Base-by-base conservation (phyloP, 768 basidiomycete species). In the Trametes maxima region DNA sequence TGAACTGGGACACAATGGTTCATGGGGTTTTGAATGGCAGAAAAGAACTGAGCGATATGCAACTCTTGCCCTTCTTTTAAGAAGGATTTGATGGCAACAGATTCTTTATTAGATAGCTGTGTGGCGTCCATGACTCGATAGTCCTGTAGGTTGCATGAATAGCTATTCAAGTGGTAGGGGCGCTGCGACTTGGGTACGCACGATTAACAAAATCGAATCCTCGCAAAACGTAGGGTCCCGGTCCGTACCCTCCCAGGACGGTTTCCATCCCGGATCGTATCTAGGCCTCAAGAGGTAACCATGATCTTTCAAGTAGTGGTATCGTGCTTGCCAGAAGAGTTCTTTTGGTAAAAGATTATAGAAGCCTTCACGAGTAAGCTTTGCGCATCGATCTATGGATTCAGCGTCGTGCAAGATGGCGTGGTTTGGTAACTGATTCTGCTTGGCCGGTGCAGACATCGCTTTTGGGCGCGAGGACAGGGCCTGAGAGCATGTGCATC, bases 1-100 rank as follows among this genome's bases (percentile, higher is more conserved):
- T 68, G 17, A 2, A 73, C 22, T 2, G 59, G 61, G 12, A 69
- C 69, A 24, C 60, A 70, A 53, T 73, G 72, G 25, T 73, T 72
- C 13, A 10, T 16, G 0, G 66, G 56, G 10, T 56, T 40, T 33
- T 55, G 21, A 1, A 45, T 10, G 3, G 64, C 35, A 3, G 46
- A n/a, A n/a, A n/a, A n/a, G n/a, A n/a, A n/a, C n/a, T n/a, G 21
- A 0, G 69, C 49, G 16, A 65, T 59, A 46, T 59, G 28, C 2
- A 65, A 17, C 37, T 59, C 68, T 0, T 55, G 35, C 8, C 42
- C 43, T 54, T 64, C 10, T 14, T 42, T 55, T 3, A 14, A 36
- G 7, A 37, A 37, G 0, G 37, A 11, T 45, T 68, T 68, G 35
- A 69, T 61, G 21, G 63, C 52, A 0, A 69, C 68, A 2, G 53